These are phyloP conservation scores for Monoraphidium neglectum DNA, from an alignment of 139 green algal species.

Conservation along the genomic window DNA sequence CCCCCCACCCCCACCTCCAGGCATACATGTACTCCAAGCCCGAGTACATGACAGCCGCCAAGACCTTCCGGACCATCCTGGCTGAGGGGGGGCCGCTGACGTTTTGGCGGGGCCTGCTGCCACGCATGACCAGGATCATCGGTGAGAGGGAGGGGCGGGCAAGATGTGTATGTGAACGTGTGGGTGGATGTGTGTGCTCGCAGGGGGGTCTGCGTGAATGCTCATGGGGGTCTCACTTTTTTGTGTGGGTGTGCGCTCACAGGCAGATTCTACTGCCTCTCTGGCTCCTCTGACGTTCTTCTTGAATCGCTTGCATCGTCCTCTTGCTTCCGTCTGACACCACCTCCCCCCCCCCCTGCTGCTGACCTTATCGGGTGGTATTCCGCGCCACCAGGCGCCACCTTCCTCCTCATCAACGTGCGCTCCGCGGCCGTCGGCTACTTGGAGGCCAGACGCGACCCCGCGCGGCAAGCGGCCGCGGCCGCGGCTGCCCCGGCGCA, in stretches of 20 bases:
- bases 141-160: constrained; percentile 24
- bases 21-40: constrained; percentile 64
- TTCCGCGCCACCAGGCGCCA: constrained; percentile 43
- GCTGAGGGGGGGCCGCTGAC: constrained; percentile 45
- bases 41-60: constrained; percentile 52
- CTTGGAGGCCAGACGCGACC: constrained; percentile 34
- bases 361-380: neutral
- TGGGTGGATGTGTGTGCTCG: neutral
- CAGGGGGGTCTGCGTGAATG: neutral
- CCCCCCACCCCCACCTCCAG: constrained; percentile 11
- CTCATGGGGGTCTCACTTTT: constrained; percentile 33
- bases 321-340: neutral
- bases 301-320: constrained; percentile 23
- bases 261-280: constrained; percentile 7
- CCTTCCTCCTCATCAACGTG: constrained; percentile 65
- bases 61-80: constrained; percentile 48
- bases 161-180: neutral
- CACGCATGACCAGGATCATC: constrained; percentile 63
- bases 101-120: constrained; percentile 65
- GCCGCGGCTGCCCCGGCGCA: no score
- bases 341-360: neutral
- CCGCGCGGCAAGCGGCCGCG: no score
- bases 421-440: constrained; percentile 42
- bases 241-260: neutral
- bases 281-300: constrained; percentile 26